phyloP scores from a whole-genome alignment of 306 rosid species.

The Benincasa hispida region DNA sequence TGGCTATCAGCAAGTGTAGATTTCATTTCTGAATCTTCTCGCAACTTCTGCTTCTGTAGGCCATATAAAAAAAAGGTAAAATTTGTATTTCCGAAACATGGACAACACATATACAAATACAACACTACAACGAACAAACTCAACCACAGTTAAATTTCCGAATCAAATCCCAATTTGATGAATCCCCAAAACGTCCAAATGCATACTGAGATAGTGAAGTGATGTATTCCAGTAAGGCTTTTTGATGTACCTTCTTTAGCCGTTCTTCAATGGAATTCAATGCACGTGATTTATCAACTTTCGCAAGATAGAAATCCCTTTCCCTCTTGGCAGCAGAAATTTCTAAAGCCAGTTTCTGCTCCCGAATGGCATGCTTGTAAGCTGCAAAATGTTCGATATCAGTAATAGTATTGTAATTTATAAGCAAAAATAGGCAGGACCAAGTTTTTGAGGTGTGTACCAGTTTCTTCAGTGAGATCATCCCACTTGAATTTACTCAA shows the following conservation, averaged over 20 bases:
- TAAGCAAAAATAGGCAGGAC: conserved; percentile 7
- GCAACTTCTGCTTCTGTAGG: conserved; percentile 64
- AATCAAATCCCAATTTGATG: background rate
- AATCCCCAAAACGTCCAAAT: background rate
- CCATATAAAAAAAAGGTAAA: conserved; percentile 4
- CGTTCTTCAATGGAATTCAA: conserved; percentile 63
- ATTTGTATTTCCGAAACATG: background rate
- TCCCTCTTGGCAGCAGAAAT: conserved; percentile 83
- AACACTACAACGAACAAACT: background rate
- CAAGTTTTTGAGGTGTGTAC: conserved; percentile 26
- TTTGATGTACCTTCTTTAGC: conserved; percentile 47
- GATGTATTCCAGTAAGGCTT: background rate
- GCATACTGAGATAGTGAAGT: background rate
- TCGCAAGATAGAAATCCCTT: conserved; percentile 56
- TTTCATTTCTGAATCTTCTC: conserved; percentile 20
- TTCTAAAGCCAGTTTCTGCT: conserved; percentile 73
- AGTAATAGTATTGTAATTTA: background rate
- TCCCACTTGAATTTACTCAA: conserved; percentile 95
- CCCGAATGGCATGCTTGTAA: conserved; percentile 50
- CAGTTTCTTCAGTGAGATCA: conserved; percentile 74
- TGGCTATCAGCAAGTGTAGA: conserved; percentile 13
- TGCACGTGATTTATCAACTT: conserved; percentile 64
- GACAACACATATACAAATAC: background rate
- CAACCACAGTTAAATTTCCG: background rate
- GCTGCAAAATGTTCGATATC: conserved; percentile 31